These are phyloP conservation scores for Margaritispora aquatica DNA, from an alignment of 495 filamentous ascomycete species.

Conservation along the genomic window DNA sequence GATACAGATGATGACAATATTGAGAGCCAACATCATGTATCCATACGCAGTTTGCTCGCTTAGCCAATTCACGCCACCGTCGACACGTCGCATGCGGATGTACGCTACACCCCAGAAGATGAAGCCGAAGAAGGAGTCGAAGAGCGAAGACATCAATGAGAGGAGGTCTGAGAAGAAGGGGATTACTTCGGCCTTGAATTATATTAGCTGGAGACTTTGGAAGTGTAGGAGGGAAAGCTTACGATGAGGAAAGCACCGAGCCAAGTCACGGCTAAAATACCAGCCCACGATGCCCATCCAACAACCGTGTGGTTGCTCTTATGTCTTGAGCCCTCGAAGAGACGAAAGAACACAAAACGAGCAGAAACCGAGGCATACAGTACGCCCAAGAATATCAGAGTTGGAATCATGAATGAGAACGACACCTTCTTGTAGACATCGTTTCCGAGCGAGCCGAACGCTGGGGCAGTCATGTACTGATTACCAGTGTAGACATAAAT, in stretches of 20 bases:
- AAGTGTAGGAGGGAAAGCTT: neutral
- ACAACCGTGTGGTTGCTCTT: slow-evolving; percentile 72
- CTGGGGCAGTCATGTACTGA: slow-evolving; percentile 74
- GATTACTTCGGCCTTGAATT: slow-evolving; percentile 72
- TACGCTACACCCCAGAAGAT: slow-evolving; percentile 93
- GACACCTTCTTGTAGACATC: slow-evolving; percentile 71
- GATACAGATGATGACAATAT: slow-evolving; percentile 61
- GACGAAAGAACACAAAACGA: slow-evolving; percentile 80
- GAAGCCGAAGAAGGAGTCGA: slow-evolving; percentile 90
- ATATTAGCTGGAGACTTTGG: neutral
- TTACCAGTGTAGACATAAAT: slow-evolving; percentile 79
- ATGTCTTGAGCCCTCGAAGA: slow-evolving; percentile 72
- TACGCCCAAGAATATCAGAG: slow-evolving; percentile 81
- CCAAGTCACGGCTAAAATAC: slow-evolving; percentile 70
- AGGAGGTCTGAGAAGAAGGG: slow-evolving; percentile 84
- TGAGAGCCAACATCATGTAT: slow-evolving; percentile 54
- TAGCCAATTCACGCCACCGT: slow-evolving; percentile 56
- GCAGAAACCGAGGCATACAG: slow-evolving; percentile 83
- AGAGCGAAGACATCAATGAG: slow-evolving; percentile 81
- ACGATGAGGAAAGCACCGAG: slow-evolving; percentile 53
- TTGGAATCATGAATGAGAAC: slow-evolving; percentile 91
- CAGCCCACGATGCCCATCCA: slow-evolving; percentile 73
- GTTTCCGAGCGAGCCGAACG: slow-evolving; percentile 72
- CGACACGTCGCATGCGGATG: slow-evolving; percentile 68
- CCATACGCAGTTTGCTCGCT: slow-evolving; percentile 54